A percentile compares a stretch with the other conserved stretches of the same genome.
phyloP scores from a whole-genome alignment of 2,329 filamentous ascomycete genomes.

The Xylaria sp. region DNA sequence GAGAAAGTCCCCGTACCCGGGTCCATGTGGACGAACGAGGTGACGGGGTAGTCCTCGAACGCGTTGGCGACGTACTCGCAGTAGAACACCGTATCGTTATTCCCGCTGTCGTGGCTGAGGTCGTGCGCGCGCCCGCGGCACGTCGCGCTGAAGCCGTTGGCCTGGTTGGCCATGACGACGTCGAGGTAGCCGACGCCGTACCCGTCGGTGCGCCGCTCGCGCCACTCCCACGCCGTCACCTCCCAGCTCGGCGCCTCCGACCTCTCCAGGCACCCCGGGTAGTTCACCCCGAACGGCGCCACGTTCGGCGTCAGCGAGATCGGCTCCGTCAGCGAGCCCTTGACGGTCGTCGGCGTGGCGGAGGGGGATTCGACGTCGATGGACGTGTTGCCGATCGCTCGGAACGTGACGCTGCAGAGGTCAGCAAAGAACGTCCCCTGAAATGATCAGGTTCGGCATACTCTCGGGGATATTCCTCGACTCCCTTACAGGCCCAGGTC shows the following conservation, averaged over 20 bases:
- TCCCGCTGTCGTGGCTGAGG: slow-evolving; percentile 18
- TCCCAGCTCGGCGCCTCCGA: slow-evolving; percentile 21
- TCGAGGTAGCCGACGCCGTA: slow-evolving; percentile 15
- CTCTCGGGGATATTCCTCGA: slow-evolving; percentile 12
- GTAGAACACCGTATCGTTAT: slow-evolving; percentile 18
- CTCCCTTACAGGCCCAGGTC: slow-evolving; percentile 20
- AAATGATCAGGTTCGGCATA: not conserved
- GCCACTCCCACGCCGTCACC: slow-evolving; percentile 20
- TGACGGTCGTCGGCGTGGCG: slow-evolving; percentile 9
- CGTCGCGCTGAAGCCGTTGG: slow-evolving; percentile 16
- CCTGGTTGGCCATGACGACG: slow-evolving; percentile 13
- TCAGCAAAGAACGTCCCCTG: not conserved
- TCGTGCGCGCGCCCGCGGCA: slow-evolving; percentile 21
- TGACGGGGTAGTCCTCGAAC: slow-evolving; percentile 11
- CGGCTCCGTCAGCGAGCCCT: slow-evolving; percentile 19
- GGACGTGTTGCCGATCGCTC: slow-evolving; percentile 8
- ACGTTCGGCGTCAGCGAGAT: slow-evolving; percentile 24
- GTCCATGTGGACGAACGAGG: slow-evolving; percentile 15
- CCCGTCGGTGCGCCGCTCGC: slow-evolving; percentile 13
- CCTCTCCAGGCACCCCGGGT: slow-evolving; percentile 17
- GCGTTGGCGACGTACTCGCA: slow-evolving; percentile 7
- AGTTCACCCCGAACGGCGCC: slow-evolving; percentile 22
- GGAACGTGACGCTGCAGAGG: slow-evolving; percentile 15
- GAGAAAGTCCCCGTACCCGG: slow-evolving; percentile 17
- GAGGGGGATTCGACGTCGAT: slow-evolving; percentile 5